Percentiles rank a stretch among this genome's conserved stretches.
Evolutionary conservation across 345 rosid genomes (phyloP).

Genomic region (Heritiera fomes): DNA sequence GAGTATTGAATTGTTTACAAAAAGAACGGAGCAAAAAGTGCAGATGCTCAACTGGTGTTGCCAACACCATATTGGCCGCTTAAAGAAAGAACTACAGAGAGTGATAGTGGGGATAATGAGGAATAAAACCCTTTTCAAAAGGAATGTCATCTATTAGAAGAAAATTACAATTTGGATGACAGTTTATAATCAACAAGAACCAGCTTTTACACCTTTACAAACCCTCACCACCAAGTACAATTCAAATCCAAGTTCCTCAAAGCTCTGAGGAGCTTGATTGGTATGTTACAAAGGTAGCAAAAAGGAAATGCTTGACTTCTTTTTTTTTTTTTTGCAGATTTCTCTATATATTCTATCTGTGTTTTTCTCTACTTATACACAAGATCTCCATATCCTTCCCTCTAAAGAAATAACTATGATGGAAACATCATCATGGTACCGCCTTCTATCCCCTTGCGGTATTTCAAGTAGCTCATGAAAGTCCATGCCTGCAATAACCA

Average conservation of each 20-base stretch:
- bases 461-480: conserved; percentile 84
- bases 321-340: conserved; percentile 19
- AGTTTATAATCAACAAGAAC: conserved; percentile 37
- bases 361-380: conserved; percentile 56
- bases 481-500: conserved; percentile 70
- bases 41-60: conserved; percentile 27
- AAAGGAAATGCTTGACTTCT: conserved; percentile 34
- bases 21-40: conserved; percentile 16
- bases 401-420: conserved; percentile 87
- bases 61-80: neutral
- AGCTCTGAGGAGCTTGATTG: conserved; percentile 31
- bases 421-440: conserved; percentile 93
- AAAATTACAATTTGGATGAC: conserved; percentile 40
- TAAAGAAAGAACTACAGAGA: neutral
- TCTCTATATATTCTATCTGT: conserved; percentile 28
- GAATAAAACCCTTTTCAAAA: conserved; percentile 3
- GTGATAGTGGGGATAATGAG: neutral
- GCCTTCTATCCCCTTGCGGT: conserved; percentile 87
- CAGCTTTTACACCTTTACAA: conserved; percentile 47
- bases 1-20: neutral
- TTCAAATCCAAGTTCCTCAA: conserved; percentile 29
- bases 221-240: conserved; percentile 35
- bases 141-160: conserved; percentile 35
- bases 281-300: conserved; percentile 37
- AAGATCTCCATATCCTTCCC: conserved; percentile 96